Percentiles rank a stretch among this genome's conserved stretches.
Evolutionary conservation across 768 basidiomycete species (phyloP).

Genomic region (Suillus paluster): DNA sequence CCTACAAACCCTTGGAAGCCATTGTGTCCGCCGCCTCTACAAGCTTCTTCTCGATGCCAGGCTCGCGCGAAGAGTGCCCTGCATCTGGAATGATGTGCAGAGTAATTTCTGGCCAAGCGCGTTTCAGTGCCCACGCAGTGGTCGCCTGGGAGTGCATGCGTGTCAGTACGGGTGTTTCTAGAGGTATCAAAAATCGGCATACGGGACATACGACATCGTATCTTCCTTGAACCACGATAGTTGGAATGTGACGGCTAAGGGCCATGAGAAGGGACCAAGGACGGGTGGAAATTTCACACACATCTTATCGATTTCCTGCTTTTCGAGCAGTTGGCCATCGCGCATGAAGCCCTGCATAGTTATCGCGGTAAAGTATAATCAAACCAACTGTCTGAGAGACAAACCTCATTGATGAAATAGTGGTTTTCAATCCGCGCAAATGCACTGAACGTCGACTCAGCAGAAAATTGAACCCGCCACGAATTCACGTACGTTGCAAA

Average conservation of each 20-base stretch:
- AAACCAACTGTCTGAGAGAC: conserved; percentile 14
- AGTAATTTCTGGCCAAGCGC: conserved; percentile 79
- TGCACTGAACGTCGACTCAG: conserved; percentile 51
- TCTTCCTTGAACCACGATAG: conserved; percentile 80
- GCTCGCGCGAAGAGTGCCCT: conserved; percentile 84
- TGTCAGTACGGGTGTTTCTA: background rate
- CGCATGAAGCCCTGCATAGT: conserved; percentile 77
- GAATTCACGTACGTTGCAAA: conserved; percentile 68
- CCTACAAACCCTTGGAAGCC: conserved; percentile 5
- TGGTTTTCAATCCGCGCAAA: conserved; percentile 92
- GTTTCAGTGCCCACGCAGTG: conserved; percentile 82
- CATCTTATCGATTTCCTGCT: conserved; percentile 90
- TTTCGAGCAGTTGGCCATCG: conserved; percentile 84
- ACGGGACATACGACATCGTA: conserved; percentile 92
- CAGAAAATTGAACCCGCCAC: conserved; percentile 10
- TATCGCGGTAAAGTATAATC: background rate
- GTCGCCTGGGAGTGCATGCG: conserved; percentile 52
- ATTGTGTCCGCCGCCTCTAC: conserved; percentile 55
- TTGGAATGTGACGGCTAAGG: conserved; percentile 85
- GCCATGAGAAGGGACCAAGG: conserved; percentile 10
- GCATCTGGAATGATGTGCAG: conserved; percentile 82
- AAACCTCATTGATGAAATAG: conserved; percentile 82
- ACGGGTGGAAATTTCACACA: conserved; percentile 33
- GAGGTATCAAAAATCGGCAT: conserved; percentile 21
- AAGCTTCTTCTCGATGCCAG: conserved; percentile 67